Base-by-base conservation (phyloP, 495 filamentous ascomycete species). In the Talaromyces nanjingensis region DNA sequence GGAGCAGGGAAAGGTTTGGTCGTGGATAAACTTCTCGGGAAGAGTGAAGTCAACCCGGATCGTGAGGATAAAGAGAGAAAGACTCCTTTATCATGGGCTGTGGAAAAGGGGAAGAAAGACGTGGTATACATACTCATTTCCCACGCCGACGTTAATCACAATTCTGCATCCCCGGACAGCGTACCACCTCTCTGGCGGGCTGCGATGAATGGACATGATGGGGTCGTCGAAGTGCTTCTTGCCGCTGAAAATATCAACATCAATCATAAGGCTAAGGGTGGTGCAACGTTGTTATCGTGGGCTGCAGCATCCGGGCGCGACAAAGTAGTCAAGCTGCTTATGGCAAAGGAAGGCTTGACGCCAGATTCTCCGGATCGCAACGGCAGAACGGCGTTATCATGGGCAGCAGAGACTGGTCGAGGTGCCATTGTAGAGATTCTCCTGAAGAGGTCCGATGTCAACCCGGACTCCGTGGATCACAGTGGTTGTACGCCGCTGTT, bases 221-320 rank as follows among this genome's bases (percentile, higher is more conserved):
- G n/a, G 52, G 59, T 63, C 56, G 67, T 68, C 47, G 65, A 69
- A 63, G 57, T 71, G n/a, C 64, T 71, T 52, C 64, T 69, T 0
- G 59, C 3, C 5, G 62, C 58, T 4, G 58, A 39, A 11, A 33
- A 59, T 6, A 37, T 70, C 8, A 33, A 68, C 22, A 4, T 57
- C 7, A 64, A 65, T 27, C 60, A 37, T 24, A 63, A 45, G 31
- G 54, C 65, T 55, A 12, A 54, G 9, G 53, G 31, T 3, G 71
- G 65, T 29, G 57, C 58, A 42, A 67, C 68, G n/a, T 62, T 70
- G 20, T 56, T 66, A 25, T 64, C 65, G 24, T 59, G 39, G 53
- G 65, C 65, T 22, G 65, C 42, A 33, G 65, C 25, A 18, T 64
- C 52, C 25, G 62, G 62, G 53, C 65, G 66, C 63, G 60, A 65